Base-by-base conservation (phyloP, 305 asterid species). In the Galium porrigens region DNA sequence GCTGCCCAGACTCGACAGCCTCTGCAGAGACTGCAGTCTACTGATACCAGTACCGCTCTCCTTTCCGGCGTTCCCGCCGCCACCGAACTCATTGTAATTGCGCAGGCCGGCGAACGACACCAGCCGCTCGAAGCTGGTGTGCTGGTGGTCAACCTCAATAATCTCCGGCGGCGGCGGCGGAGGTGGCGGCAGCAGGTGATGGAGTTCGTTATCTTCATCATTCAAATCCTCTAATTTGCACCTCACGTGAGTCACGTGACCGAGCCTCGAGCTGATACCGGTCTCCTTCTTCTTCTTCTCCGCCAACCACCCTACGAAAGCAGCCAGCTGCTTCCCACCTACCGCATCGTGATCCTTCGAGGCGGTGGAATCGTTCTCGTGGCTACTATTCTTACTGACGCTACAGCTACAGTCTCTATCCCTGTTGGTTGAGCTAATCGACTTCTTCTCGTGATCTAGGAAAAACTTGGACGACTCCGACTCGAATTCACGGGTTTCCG, bases 1-100 rank as follows among this genome's bases (percentile, higher is more conserved):
- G 75, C 95, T 89, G 67, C 80, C 94, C 64, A 66, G 76, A 70
- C 91, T 86, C 46, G 92, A 84, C 46, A 87, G 68, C 74, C 94
- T 83, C 81, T 73, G 88, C 77, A 86, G 68, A 14, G 53, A 48
- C 53, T 48, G 53, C 8, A 58, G 12, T 77, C 79, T 65, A 6
- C 77, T 62, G 18, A 14, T 6, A 22, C 33, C 18, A 32, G 10
- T 6, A 9, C 33, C 18, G n/a, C 37, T 71, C 60, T 71, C 85
- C 80, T 75, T 84, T 22, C 74, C 80, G 32, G 61, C 53, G 53
- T 48, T 12, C 3, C 51, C 51, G 5, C 51, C 51, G 51, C 51
- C 51, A 0, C 76, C 65, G 61, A 58, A 33, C 9, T 64, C 18
- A 2, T 49, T 12, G 34, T 33, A 74, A 68, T 58, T 75, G 55